Conservation (phyloP, 2,329 filamentous ascomycete species). For the Clarireedia hainanense region DNA sequence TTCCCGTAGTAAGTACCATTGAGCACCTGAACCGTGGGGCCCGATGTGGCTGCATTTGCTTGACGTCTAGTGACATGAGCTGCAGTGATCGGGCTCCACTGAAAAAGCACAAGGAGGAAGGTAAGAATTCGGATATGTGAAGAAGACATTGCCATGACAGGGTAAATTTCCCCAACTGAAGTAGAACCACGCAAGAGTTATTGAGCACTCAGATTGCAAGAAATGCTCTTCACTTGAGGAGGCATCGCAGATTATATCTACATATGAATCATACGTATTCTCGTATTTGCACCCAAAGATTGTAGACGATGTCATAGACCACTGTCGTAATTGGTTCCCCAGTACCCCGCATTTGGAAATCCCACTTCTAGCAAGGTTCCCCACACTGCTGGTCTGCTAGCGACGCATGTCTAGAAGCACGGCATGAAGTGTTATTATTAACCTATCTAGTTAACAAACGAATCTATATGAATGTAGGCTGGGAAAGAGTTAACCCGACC, state of each 20-base stretch:
- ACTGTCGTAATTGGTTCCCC: not conserved
- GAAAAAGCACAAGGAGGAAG: too few species aligned
- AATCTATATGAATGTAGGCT: not conserved
- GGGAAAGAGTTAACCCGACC: too few species aligned
- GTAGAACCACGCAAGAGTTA: not conserved
- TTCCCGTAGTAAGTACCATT: conserved; percentile 19
- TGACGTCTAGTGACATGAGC: too few species aligned
- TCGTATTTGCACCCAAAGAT: not conserved
- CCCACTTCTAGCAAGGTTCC: not conserved
- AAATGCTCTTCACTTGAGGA: not conserved
- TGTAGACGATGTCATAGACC: not conserved
- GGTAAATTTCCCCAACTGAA: not conserved
- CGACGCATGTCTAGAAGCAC: not conserved
- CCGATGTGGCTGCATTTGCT: too few species aligned
- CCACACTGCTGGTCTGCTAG: not conserved
- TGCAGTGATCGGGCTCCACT: too few species aligned
- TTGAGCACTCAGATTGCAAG: not conserved
- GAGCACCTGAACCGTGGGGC: conserved; percentile 13
- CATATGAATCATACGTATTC: not conserved
- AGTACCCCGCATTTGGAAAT: not conserved
- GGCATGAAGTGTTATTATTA: not conserved
- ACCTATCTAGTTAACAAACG: not conserved
- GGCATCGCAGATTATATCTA: not conserved
- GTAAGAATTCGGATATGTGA: not conserved
- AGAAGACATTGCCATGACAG: not conserved